Evolutionary conservation across 768 basidiomycete genomes (phyloP).

Genomic region (Tylopilus sp.): DNA sequence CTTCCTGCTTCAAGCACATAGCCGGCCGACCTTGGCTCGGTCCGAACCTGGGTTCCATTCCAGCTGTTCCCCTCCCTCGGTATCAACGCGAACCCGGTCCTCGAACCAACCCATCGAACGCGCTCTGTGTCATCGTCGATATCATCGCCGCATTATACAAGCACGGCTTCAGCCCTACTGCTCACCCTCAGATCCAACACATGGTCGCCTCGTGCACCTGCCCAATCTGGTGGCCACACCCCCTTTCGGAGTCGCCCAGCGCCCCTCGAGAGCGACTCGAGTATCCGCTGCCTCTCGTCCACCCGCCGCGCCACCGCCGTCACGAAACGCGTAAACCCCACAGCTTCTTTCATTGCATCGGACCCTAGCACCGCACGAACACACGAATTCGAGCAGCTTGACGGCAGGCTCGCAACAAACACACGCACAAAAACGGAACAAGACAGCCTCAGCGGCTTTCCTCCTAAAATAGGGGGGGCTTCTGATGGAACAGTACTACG

Average conservation of each 20-base stretch:
- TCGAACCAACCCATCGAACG: too few relatives aligned
- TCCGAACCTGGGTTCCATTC: too few relatives aligned
- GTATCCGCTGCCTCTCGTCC: slow-evolving; percentile 4
- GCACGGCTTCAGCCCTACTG: too few relatives aligned
- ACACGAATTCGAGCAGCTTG: slow-evolving; percentile 21
- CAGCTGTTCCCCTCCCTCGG: too few relatives aligned
- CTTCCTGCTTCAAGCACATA: too few relatives aligned
- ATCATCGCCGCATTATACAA: background rate
- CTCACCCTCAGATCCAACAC: background rate
- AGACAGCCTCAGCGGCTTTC: slow-evolving; percentile 15
- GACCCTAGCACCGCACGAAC: background rate
- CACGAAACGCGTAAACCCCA: slow-evolving; percentile 11
- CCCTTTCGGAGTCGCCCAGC: background rate
- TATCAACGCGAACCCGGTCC: too few relatives aligned
- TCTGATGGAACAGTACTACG: slow-evolving; percentile 25
- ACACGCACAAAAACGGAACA: background rate
- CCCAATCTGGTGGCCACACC: background rate
- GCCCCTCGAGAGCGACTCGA: background rate
- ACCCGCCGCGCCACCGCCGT: slow-evolving; percentile 26
- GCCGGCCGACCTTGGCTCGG: too few relatives aligned
- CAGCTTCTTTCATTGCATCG: background rate
- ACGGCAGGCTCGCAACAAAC: slow-evolving; percentile 30
- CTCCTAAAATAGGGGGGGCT: slow-evolving; percentile 25
- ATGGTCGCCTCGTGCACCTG: slow-evolving; percentile 6
- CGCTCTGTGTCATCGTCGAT: background rate